Conservation (phyloP, 352 stramenopile genomes). For the Hyaloperonospora brassicae region DNA sequence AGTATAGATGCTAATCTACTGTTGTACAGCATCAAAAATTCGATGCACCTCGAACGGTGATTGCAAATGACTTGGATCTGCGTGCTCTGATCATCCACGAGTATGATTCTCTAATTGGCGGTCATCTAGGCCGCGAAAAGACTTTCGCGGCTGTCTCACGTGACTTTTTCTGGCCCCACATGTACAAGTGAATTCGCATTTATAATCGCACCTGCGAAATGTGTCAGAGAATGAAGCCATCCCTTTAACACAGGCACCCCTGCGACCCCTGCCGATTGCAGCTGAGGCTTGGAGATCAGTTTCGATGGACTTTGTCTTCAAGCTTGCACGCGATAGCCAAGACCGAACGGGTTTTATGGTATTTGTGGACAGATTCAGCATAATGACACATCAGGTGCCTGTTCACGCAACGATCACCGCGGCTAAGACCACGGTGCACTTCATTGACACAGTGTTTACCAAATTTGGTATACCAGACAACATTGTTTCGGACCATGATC, state of each 20-base stretch:
- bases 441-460: constrained; percentile 17
- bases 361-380: constrained; percentile 27
- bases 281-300: neutral
- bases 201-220: too few species aligned
- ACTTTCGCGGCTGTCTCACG: constrained; percentile 5
- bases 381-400: constrained; percentile 19
- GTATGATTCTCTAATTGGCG: constrained; percentile 7
- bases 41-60: constrained; percentile 5
- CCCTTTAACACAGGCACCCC: neutral
- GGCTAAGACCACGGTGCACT: constrained; percentile 11
- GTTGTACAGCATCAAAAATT: constrained; percentile 1
- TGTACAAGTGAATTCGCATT: neutral
- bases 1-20: neutral
- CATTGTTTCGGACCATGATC: constrained; percentile 7
- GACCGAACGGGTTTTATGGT: constrained; percentile 1
- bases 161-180: neutral
- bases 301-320: neutral
- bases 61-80: neutral
- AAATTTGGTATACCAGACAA: constrained; percentile 11
- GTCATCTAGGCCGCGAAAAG: constrained; percentile 23
- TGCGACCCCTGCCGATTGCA: neutral
- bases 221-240: too few species aligned
- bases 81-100: constrained; percentile 10
- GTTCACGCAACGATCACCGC: constrained; percentile 9
- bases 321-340: neutral